These are phyloP conservation scores for Hyaloperonospora brassicae DNA, from an alignment of 352 stramenopile species.

Conservation along the genomic window DNA sequence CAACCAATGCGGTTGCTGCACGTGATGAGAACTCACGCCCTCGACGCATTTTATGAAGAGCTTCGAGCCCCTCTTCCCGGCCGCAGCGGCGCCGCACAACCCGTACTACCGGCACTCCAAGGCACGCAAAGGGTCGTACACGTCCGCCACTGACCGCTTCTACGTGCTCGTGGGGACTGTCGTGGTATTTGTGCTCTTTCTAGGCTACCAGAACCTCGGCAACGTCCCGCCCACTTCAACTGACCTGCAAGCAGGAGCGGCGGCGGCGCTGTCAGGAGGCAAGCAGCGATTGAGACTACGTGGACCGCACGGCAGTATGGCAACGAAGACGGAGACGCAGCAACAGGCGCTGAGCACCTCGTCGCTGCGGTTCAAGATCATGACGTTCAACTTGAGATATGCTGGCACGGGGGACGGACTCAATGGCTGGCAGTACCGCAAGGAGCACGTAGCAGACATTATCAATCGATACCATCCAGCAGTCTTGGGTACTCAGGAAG, in stretches of 20 bases:
- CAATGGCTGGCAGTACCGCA: constrained; percentile 63
- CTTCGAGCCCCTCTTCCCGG: constrained; percentile 66
- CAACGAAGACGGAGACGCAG: not conserved
- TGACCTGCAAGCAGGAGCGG: constrained; percentile 30
- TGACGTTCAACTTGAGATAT: constrained; percentile 82
- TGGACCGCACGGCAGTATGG: constrained; percentile 13
- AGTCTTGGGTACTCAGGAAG: constrained; percentile 70
- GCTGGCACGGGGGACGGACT: constrained; percentile 49
- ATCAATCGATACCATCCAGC: constrained; percentile 66
- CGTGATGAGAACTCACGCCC: not conserved
- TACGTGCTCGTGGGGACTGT: constrained; percentile 59
- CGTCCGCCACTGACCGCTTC: constrained; percentile 42
- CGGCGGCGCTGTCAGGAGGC: constrained; percentile 24
- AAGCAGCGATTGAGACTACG: constrained; percentile 33
- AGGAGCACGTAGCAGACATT: constrained; percentile 65
- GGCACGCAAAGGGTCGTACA: constrained; percentile 8
- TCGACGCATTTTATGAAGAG: constrained; percentile 33
- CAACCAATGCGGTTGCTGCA: constrained; percentile 10
- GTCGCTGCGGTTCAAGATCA: constrained; percentile 56
- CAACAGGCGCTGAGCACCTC: constrained; percentile 27
- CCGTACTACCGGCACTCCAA: constrained; percentile 77
- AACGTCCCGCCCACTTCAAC: constrained; percentile 17
- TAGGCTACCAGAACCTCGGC: constrained; percentile 38
- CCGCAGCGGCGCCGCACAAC: constrained; percentile 48
- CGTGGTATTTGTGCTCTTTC: constrained; percentile 60